Conservation (phyloP, 164 flowering plant genomes). For the Magnolia sinica region DNA sequence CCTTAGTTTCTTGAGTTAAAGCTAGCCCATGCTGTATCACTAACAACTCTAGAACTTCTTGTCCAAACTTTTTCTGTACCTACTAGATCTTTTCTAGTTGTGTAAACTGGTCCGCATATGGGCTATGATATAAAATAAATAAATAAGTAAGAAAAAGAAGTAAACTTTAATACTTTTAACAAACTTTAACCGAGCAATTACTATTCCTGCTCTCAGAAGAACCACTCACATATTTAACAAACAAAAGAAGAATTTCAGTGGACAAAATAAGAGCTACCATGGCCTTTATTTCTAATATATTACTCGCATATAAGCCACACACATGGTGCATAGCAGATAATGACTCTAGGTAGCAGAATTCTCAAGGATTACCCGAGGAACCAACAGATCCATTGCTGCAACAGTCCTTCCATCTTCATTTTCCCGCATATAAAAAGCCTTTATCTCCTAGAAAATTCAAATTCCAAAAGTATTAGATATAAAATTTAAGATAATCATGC, state of each 20-base stretch:
- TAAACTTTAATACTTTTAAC: not conserved
- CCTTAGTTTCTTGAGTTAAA: no score
- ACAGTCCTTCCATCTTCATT: slow-evolving; percentile 97
- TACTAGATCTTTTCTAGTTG: not conserved
- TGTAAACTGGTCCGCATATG: not conserved
- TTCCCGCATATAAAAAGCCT: slow-evolving; percentile 96
- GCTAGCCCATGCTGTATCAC: no score
- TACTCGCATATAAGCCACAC: not conserved
- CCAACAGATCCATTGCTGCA: slow-evolving; percentile 98
- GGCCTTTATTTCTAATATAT: not conserved
- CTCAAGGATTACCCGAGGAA: slow-evolving; percentile 68
- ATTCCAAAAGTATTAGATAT: not conserved
- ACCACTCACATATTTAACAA: not conserved
- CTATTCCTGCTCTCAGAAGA: not conserved
- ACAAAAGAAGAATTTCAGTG: not conserved
- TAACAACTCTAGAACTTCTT: no score
- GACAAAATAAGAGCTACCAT: not conserved
- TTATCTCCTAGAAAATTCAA: slow-evolving; percentile 64
- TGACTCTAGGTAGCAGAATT: not conserved
- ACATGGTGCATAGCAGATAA: no score
- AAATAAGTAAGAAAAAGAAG: not conserved
- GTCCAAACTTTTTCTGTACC: not conserved
- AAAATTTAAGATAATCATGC: not conserved
- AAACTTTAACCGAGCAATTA: not conserved
- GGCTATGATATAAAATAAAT: not conserved